Conservation (phyloP, 2,329 filamentous ascomycete genomes). For the Akanthomyces lecanii region DNA sequence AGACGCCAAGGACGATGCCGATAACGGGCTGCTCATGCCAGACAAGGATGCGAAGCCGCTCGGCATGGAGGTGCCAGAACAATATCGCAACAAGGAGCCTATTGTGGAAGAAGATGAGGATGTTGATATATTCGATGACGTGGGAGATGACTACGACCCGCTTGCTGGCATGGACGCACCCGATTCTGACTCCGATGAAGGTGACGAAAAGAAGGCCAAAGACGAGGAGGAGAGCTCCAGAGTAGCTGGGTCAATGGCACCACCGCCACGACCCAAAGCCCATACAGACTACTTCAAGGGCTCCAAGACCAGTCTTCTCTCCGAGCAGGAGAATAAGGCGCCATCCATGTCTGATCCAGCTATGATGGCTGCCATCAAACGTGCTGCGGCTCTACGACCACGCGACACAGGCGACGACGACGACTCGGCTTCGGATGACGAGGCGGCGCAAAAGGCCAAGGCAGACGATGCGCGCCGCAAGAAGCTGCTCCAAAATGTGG, state of each 20-base stretch:
- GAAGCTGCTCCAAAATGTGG: conserved; percentile 68
- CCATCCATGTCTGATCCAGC: conserved; percentile 68
- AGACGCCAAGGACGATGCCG: conserved; percentile 31
- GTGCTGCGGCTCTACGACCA: conserved; percentile 65
- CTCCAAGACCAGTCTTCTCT: conserved; percentile 50
- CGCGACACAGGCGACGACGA: conserved; percentile 35
- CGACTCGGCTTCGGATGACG: conserved; percentile 35
- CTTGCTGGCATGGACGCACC: conserved; percentile 53
- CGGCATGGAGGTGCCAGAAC: conserved; percentile 63
- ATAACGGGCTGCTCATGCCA: conserved; percentile 46
- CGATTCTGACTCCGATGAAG: conserved; percentile 43
- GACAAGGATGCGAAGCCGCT: conserved; percentile 54
- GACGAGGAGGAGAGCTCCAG: conserved; percentile 23
- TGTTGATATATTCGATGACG: conserved; percentile 62
- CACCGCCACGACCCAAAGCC: conserved; percentile 40
- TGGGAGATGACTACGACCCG: conserved; percentile 64
- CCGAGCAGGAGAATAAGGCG: conserved; percentile 46
- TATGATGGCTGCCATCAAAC: conserved; percentile 79
- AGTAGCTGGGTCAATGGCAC: conserved; percentile 37
- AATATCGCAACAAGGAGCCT: conserved; percentile 45
- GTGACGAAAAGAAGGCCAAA: conserved; percentile 30
- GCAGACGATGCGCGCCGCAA: conserved; percentile 65
- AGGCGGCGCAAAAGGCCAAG: conserved; percentile 36
- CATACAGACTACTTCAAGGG: conserved; percentile 60
- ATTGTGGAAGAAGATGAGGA: conserved; percentile 51